Evolutionary conservation across 2,329 filamentous ascomycete genomes (phyloP).

Genomic region (Parastagonospora avenae): DNA sequence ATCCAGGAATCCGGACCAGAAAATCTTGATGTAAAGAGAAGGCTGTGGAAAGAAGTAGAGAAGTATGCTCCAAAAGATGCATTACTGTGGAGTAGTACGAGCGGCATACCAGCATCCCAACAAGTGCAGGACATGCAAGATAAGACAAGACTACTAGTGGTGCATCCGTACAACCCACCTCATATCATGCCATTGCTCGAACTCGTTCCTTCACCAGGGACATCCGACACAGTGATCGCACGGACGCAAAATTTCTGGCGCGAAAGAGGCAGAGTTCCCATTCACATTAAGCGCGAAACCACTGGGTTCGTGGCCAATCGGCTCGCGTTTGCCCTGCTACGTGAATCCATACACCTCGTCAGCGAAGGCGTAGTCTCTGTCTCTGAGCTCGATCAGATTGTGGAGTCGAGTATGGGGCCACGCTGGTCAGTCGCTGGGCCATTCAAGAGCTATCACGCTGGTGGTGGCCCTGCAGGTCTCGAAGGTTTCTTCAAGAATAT

Average conservation of each 20-base stretch:
- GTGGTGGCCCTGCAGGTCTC: constrained; percentile 60
- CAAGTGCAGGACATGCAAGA: constrained; percentile 54
- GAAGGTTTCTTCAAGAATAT: constrained; percentile 61
- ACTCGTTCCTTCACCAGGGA: constrained; percentile 58
- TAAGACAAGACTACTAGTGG: constrained; percentile 56
- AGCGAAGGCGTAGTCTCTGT: constrained; percentile 57
- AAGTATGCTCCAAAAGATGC: constrained; percentile 50
- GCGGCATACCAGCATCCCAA: constrained; percentile 60
- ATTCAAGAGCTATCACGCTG: constrained; percentile 65
- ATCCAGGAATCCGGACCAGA: constrained; percentile 67
- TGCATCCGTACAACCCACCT: constrained; percentile 67
- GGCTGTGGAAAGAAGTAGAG: constrained; percentile 59
- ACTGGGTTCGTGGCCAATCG: constrained; percentile 64
- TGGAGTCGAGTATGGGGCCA: constrained; percentile 33
- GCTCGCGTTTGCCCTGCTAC: constrained; percentile 61
- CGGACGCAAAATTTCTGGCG: constrained; percentile 56
- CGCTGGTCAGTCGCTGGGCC: constrained; percentile 51
- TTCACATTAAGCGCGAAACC: constrained; percentile 58
- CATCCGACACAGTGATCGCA: constrained; percentile 44
- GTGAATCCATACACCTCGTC: constrained; percentile 62
- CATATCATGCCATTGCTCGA: constrained; percentile 67
- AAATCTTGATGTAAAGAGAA: constrained; percentile 56
- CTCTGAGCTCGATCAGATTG: constrained; percentile 59
- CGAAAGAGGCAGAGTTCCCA: constrained; percentile 49
- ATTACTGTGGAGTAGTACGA: constrained; percentile 64